Evolutionary conservation across 148 eudicot species (phyloP), one percentile per base, ranked within the genome.

Genomic region (Suaeda aralocaspica): DNA sequence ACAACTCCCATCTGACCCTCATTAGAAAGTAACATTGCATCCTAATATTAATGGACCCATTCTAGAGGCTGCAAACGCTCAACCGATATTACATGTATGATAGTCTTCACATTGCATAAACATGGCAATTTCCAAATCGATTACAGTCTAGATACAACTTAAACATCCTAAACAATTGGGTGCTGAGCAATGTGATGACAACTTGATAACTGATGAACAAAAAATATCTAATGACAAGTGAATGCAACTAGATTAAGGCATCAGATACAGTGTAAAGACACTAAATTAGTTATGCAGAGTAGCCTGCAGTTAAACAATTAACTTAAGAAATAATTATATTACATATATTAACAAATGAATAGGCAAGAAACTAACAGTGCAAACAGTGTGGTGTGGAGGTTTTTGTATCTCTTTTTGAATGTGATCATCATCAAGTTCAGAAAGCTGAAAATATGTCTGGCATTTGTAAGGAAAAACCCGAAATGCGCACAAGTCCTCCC

Each of bases 401-500:
- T 83, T 91, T 74, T 72, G 82, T 66, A 91, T 94, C 80, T 87
- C 98, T 73, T 89, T 69, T 70, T 94, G 92, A 81, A 94, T 84
- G 81, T 87, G 86, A 67, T 94, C 91, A 77, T 94, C 98, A 22
- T 30, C 72, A 73, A 94, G 89, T 78, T 94, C 97, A 82, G 78
- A 85, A 68, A 91, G 90, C 68, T 91, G 97, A 68, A 94, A 77
- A 41, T 84, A 82, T 72, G 75, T 80, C 78, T 85, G 95, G 73
- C 81, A 80, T 73, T 91, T 91, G 78, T 74, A 69, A 64, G 98
- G 98, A 68, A 91, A 93, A 80, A 84, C 91, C 49, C 82, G 85
- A 70, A 93, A 93, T 22, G 84, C 80, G 78, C 96, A 87, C 56
- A 91, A 69, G 82, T 94, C 98, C 64, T 81, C 84, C 98, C 96